A percentile compares a stretch with the other conserved stretches of the same genome.
Evolutionary conservation across 345 rosid genomes (phyloP).

Genomic region (Salix purpurea): DNA sequence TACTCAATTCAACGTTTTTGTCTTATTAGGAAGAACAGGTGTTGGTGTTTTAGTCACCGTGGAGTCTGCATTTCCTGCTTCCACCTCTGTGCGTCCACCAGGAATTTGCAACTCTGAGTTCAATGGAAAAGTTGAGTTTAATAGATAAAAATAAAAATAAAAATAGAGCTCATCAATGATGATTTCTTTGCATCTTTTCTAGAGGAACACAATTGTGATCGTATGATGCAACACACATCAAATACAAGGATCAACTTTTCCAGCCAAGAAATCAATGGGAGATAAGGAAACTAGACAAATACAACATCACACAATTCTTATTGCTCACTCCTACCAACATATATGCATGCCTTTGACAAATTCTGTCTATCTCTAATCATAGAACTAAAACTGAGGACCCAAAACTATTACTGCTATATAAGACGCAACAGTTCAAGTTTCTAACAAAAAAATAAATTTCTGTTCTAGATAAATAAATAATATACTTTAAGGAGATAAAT

Average conservation of each 20-base stretch:
- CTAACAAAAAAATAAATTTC: background rate
- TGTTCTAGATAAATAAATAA: background rate
- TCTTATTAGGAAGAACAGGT: constrained; percentile 29
- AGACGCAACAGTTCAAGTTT: background rate
- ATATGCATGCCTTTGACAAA: background rate
- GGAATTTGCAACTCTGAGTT: constrained; percentile 57
- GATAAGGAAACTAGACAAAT: background rate
- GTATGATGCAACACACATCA: background rate
- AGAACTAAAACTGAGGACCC: background rate
- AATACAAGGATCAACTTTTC: background rate
- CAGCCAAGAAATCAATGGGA: background rate
- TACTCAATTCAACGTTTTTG: too few relatives aligned
- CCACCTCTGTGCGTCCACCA: constrained; percentile 56
- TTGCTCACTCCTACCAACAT: background rate
- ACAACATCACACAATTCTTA: background rate
- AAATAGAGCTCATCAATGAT: background rate
- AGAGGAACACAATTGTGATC: background rate
- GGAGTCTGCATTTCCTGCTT: constrained; percentile 31
- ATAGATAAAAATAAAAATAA: background rate
- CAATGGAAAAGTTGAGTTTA: constrained; percentile 9
- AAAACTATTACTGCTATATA: background rate
- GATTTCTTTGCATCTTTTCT: background rate
- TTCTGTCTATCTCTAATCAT: background rate
- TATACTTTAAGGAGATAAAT: background rate
- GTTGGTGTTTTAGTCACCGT: constrained; percentile 35